Evolutionary conservation across 2,329 filamentous ascomycete species (phyloP), one percentile per base, ranked within the genome.

Genomic region (Allantophomopsis cytisporea): DNA sequence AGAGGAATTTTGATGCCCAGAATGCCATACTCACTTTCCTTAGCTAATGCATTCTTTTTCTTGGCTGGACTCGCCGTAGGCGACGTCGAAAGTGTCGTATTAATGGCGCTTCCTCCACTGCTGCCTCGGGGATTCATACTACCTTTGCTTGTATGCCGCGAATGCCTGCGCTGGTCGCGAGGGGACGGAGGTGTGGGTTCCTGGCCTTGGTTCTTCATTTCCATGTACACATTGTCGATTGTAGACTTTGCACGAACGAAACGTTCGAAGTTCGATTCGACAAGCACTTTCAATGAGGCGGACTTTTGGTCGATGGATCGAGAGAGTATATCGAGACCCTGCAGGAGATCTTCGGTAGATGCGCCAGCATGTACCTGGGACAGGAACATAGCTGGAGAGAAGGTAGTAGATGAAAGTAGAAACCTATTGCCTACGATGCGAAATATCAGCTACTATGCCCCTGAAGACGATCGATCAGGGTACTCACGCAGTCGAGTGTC

Each of bases 221-320:
- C 91, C 45, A 80, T 93, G 62, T 98, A 98, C 39, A 98, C 91
- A 61, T 94, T 94, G 63, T 98, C 91, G 53, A 98, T 96, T 7
- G 89, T 96, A 14, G 89, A 85, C 60, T 98, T 98, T 34, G 91
- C 91, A 46, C 86, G 82, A 41, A 98, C 91, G 64, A 98, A 98
- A 48, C 89, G 82, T 61, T 98, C 93, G 56, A 98, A 98, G 58
- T 98, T 98, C 47, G 85, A 89, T 60, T 98, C 91, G 17, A 98
- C 91, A 14, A 98, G 71, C 10, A 94, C 83, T 57, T 98, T 98
- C 44, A 98, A 72, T 4, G 88, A 95, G 0, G 89, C 91, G 0
- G 89, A 95, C 60, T 98, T 98, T 61, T 96, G 85, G 53, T 96
- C 91, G 53, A 98, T 98, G 1, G 89, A 95, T 45, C 76, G 75